Conservation (phyloP, 148 eudicot species). For the Diospyros kaki region DNA sequence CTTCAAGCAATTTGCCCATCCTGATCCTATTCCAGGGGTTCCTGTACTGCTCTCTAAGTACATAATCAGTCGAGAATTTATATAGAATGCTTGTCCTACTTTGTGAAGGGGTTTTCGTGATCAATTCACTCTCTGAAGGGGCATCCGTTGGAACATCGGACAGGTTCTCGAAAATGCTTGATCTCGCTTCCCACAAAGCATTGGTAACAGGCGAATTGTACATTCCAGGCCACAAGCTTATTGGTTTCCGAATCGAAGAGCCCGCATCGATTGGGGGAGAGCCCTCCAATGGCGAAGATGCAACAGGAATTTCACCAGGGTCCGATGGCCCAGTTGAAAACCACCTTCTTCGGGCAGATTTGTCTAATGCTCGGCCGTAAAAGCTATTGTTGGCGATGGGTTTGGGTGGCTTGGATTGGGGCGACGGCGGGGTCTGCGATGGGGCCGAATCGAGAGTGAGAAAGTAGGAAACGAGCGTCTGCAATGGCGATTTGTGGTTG, state of each 20-base stretch:
- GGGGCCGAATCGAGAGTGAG: slow-evolving; percentile 4
- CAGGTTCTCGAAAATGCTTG: slow-evolving; percentile 45
- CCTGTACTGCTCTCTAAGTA: slow-evolving; percentile 80
- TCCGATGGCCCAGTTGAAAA: slow-evolving; percentile 16
- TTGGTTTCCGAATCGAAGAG: slow-evolving; percentile 68
- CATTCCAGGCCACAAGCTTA: slow-evolving; percentile 86
- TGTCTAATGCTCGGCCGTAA: slow-evolving; percentile 3
- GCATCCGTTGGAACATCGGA: slow-evolving; percentile 17
- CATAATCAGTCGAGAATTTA: slow-evolving; percentile 58
- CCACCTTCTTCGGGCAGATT: slow-evolving; percentile 15
- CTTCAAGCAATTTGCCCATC: slow-evolving; percentile 85
- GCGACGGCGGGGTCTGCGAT: neutral
- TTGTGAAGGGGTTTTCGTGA: slow-evolving; percentile 48
- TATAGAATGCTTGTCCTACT: slow-evolving; percentile 71
- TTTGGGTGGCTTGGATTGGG: neutral
- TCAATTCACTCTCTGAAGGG: slow-evolving; percentile 30
- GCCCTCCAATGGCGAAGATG: slow-evolving; percentile 17
- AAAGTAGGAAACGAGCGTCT: neutral
- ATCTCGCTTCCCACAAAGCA: slow-evolving; percentile 89
- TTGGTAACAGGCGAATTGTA: slow-evolving; percentile 91
- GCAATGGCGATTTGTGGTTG: slow-evolving; percentile 5
- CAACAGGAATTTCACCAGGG: slow-evolving; percentile 14
- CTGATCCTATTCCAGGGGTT: slow-evolving; percentile 90
- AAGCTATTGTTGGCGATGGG: neutral
- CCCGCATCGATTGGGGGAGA: slow-evolving; percentile 60